Evolutionary conservation across 1,139 yeast species (phyloP).

Genomic region (Sugiyamaella paludigena): DNA sequence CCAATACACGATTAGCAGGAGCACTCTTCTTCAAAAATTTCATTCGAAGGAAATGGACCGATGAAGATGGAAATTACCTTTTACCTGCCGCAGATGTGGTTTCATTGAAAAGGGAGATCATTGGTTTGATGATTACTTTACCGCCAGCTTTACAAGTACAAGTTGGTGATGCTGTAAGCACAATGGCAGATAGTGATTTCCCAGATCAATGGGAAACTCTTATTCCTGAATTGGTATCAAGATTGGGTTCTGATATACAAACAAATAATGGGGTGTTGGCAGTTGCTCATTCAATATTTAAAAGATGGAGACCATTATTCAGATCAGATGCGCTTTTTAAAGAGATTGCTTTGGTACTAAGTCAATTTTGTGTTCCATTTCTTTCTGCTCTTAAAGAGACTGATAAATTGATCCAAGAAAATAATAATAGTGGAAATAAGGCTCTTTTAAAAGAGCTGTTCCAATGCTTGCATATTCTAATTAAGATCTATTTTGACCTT

Average conservation of each 20-base stretch:
- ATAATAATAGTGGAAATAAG: conserved; percentile 42
- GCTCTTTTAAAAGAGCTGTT: conserved; percentile 54
- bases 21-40: conserved; percentile 89
- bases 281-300: conserved; percentile 94
- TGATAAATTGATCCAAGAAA: conserved; percentile 60
- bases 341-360: conserved; percentile 85
- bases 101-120: conserved; percentile 70
- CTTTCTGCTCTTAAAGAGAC: conserved; percentile 61
- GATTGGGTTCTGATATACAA: conserved; percentile 64
- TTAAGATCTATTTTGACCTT: conserved; percentile 85
- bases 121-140: conserved; percentile 75
- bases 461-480: conserved; percentile 67
- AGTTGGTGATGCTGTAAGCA: conserved; percentile 87
- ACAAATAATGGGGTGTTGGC: conserved; percentile 81
- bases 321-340: conserved; percentile 84
- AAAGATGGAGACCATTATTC: conserved; percentile 93
- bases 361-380: conserved; percentile 82
- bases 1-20: conserved; percentile 74
- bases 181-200: conserved; percentile 94
- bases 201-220: conserved; percentile 85
- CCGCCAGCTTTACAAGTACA: conserved; percentile 80
- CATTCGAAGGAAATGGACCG: conserved; percentile 81
- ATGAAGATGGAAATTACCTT: conserved; percentile 79
- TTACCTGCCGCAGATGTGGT: conserved; percentile 61
- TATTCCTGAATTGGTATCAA: conserved; percentile 66